Evolutionary conservation across 2,329 filamentous ascomycete genomes (phyloP).

Genomic region (Aureobasidium sp.): DNA sequence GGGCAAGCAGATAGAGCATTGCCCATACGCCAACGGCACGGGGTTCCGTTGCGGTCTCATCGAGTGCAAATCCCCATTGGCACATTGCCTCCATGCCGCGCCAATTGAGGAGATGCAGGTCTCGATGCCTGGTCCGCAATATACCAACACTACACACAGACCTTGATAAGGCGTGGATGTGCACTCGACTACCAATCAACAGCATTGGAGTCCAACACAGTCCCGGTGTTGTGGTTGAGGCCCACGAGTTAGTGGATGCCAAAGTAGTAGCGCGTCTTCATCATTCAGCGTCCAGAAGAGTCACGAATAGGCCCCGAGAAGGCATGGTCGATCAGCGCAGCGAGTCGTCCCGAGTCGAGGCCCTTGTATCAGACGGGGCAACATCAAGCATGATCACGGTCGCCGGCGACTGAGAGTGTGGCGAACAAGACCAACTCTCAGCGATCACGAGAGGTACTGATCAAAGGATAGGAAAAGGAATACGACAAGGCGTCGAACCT

Average conservation of each 20-base stretch:
- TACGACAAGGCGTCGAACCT: neutral
- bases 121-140: conserved; percentile 6
- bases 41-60: neutral
- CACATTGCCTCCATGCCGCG: neutral
- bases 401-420: neutral
- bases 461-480: neutral
- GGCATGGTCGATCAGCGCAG: conserved; percentile 4
- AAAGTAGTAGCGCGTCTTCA: neutral
- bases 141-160: conserved; percentile 6
- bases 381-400: neutral
- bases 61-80: neutral
- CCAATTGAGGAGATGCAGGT: neutral
- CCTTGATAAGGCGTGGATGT: conserved; percentile 8
- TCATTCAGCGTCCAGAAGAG: conserved; percentile 3
- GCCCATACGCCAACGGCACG: neutral
- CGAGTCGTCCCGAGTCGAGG: neutral
- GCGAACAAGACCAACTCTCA: neutral
- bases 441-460: neutral
- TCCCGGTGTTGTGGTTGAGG: conserved; percentile 1
- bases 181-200: neutral
- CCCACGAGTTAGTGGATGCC: neutral
- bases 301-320: neutral
- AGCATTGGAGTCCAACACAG: neutral
- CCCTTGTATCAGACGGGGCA: conserved; percentile 1
- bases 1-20: neutral